Evolutionary conservation across 129 eudicot species (phyloP).

Genomic region (Flaveria brownii): DNA sequence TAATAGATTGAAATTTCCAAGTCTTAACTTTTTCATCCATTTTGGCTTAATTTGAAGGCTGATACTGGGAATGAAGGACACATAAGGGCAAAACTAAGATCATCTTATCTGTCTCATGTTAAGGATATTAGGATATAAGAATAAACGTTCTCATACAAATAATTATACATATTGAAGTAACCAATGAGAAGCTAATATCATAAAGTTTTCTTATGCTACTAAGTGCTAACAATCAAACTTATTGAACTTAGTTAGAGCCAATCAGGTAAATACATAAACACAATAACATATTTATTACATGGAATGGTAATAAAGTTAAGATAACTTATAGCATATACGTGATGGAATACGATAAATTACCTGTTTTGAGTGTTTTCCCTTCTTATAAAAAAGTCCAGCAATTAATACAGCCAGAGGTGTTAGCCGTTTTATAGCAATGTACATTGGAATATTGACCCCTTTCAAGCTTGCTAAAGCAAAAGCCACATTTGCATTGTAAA

Average conservation of each 20-base stretch:
- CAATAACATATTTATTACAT: not conserved
- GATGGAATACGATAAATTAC: slow-evolving; percentile 31
- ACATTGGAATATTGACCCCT: slow-evolving; percentile 99
- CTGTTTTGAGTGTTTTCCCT: slow-evolving; percentile 82
- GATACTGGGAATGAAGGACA: not conserved
- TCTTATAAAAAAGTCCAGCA: slow-evolving; percentile 80
- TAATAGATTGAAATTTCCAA: not conserved
- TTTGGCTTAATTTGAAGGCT: not conserved
- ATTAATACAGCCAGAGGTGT: slow-evolving; percentile 92
- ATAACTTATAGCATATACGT: not conserved
- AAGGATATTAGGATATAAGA: not conserved
- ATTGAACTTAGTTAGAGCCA: not conserved
- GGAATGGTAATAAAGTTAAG: slow-evolving; percentile 8
- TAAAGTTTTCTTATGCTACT: not conserved
- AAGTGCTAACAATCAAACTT: not conserved
- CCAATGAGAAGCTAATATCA: slow-evolving; percentile 10
- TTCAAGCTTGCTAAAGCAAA: slow-evolving; percentile 98
- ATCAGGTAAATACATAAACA: not conserved
- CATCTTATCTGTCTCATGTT: not conserved
- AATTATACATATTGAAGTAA: not conserved
- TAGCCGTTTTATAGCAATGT: slow-evolving; percentile 91
- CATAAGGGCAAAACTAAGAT: not conserved
- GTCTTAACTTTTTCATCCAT: not conserved
- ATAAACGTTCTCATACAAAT: not conserved
- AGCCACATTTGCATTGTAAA: slow-evolving; percentile 93